Conservation (phyloP, 1,284 basidiomycete species). For the Ceratobasidium sp. region DNA sequence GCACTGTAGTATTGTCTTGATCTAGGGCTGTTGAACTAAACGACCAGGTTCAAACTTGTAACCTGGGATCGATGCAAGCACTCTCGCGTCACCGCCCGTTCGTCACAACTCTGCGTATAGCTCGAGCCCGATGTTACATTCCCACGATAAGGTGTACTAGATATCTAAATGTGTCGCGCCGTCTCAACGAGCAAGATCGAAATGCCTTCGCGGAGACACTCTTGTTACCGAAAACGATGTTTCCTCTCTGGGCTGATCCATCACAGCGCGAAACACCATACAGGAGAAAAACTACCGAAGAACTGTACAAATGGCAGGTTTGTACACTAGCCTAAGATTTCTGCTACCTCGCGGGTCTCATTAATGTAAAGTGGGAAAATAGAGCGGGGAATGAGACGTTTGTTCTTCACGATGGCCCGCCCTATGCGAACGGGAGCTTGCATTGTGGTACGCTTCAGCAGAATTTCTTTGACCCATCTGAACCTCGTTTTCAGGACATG, state of each 20-base stretch:
- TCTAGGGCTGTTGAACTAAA: background rate
- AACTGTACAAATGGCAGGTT: slow-evolving; percentile 92
- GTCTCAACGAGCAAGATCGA: slow-evolving; percentile 49
- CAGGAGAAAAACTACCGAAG: slow-evolving; percentile 75
- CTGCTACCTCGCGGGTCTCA: background rate
- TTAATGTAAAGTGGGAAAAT: slow-evolving; percentile 67
- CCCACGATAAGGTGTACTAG: background rate
- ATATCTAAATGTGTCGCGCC: background rate
- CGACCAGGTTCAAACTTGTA: background rate
- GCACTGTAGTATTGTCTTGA: background rate
- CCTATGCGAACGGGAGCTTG: slow-evolving; percentile 96
- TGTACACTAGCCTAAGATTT: slow-evolving; percentile 49
- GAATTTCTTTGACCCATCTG: background rate
- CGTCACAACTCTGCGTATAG: slow-evolving; percentile 23
- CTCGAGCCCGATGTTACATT: slow-evolving; percentile 16
- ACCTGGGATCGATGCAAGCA: slow-evolving; percentile 7
- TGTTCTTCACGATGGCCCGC: slow-evolving; percentile 96
- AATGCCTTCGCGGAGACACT: slow-evolving; percentile 74
- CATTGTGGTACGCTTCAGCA: slow-evolving; percentile 81
- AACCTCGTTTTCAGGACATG: slow-evolving; percentile 77
- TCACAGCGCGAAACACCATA: slow-evolving; percentile 73
- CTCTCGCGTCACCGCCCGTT: slow-evolving; percentile 17
- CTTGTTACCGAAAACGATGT: slow-evolving; percentile 84
- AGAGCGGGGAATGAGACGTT: slow-evolving; percentile 72
- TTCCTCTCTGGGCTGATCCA: slow-evolving; percentile 82